Percentiles rank a stretch among this genome's conserved stretches.
These are phyloP conservation scores for Aureobasidium vineae DNA, from an alignment of 2,329 filamentous ascomycete species.

Conservation along the genomic window DNA sequence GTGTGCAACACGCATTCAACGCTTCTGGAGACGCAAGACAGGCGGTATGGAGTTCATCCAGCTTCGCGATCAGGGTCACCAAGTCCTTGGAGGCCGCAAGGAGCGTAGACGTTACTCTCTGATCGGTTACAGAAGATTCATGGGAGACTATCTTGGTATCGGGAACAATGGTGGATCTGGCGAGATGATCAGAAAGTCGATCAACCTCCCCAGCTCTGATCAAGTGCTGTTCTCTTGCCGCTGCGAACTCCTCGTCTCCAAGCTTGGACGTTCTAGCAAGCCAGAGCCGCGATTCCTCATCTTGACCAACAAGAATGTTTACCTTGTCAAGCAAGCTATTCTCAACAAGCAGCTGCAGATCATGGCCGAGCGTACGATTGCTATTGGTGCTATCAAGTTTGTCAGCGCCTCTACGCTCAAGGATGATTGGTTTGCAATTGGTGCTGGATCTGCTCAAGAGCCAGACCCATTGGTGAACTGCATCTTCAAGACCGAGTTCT, in stretches of 20 bases:
- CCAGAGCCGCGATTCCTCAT: slow-evolving; percentile 81
- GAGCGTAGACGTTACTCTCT: slow-evolving; percentile 89
- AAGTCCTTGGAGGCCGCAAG: slow-evolving; percentile 77
- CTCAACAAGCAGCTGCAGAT: slow-evolving; percentile 81
- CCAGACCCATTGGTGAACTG: slow-evolving; percentile 92
- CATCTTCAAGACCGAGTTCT: slow-evolving; percentile 94
- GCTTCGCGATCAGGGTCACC: slow-evolving; percentile 83
- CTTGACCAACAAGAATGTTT: slow-evolving; percentile 81
- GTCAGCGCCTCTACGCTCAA: slow-evolving; percentile 75
- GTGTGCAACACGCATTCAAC: slow-evolving; percentile 88
- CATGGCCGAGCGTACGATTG: slow-evolving; percentile 73
- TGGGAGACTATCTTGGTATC: slow-evolving; percentile 92
- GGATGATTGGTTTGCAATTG: slow-evolving; percentile 96
- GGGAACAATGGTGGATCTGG: slow-evolving; percentile 77
- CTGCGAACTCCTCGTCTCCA: slow-evolving; percentile 84
- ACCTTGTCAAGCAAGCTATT: slow-evolving; percentile 80
- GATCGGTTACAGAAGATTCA: slow-evolving; percentile 84
- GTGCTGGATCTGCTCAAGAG: slow-evolving; percentile 85
- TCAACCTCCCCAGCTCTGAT: slow-evolving; percentile 68
- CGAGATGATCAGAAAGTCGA: slow-evolving; percentile 72
- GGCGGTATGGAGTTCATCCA: slow-evolving; percentile 86
- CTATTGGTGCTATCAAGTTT: slow-evolving; percentile 84
- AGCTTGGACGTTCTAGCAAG: slow-evolving; percentile 96
- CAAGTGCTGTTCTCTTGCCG: slow-evolving; percentile 84
- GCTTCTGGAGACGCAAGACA: slow-evolving; percentile 92